phyloP scores from a whole-genome alignment of 148 eudicot genomes.

The Camellia lanceoleosa region DNA sequence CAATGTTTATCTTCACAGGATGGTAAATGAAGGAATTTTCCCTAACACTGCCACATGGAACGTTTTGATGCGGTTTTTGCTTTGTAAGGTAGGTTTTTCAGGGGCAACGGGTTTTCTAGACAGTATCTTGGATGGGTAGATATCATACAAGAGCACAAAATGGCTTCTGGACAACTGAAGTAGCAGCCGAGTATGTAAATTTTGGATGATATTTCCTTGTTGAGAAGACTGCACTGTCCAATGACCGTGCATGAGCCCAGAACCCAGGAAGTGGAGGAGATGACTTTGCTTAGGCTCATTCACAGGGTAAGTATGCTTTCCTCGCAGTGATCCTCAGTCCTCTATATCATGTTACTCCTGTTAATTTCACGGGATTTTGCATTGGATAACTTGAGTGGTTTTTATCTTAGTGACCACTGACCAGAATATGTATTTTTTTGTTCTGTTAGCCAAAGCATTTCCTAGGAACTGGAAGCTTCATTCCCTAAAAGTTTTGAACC shows the following conservation, averaged over 20 bases:
- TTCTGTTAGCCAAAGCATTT: not conserved
- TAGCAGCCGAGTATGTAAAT: not conserved
- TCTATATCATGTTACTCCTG: not conserved
- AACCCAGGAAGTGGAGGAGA: not conserved
- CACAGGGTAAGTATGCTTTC: not conserved
- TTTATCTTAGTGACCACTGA: not conserved
- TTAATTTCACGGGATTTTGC: slow-evolving; percentile 1
- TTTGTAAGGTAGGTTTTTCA: slow-evolving; percentile 34
- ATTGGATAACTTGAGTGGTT: not conserved
- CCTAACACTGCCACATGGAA: slow-evolving; percentile 60
- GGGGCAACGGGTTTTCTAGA: slow-evolving; percentile 22
- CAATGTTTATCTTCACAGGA: slow-evolving; percentile 38
- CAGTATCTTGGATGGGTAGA: slow-evolving; percentile 20
- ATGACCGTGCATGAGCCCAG: not conserved
- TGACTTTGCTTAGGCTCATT: not conserved
- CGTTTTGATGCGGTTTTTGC: slow-evolving; percentile 42
- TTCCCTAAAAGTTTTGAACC: not conserved
- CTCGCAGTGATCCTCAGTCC: not conserved
- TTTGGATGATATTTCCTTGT: not conserved
- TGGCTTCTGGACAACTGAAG: not conserved
- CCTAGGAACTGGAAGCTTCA: not conserved
- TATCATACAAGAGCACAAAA: not conserved
- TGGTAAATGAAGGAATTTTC: slow-evolving; percentile 51
- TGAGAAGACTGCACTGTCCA: not conserved
- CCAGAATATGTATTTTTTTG: not conserved